These are phyloP conservation scores for Candida mattraensis DNA, from an alignment of 805 yeast genomes.

Conservation along the genomic window DNA sequence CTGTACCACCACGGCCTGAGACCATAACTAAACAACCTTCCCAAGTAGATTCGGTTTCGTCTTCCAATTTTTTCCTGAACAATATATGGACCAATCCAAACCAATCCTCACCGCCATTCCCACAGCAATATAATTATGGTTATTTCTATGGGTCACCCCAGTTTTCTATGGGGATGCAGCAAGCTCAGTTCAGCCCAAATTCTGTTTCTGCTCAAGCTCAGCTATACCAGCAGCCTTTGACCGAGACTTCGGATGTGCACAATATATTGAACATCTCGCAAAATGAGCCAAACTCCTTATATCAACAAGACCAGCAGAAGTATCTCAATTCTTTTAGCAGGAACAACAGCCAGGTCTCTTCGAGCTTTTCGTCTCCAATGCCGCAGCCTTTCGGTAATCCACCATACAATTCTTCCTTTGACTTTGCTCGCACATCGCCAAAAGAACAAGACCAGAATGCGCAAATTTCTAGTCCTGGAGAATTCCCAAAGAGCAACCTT, in stretches of 20 bases:
- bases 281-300: slow-evolving; percentile 1
- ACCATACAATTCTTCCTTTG: too few relatives aligned
- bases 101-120: slow-evolving; percentile 1
- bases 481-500: slow-evolving; percentile 1
- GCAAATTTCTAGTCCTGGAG: not conserved
- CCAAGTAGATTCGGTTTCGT: too few relatives aligned
- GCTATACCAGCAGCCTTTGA: not conserved
- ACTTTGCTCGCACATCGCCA: too few relatives aligned
- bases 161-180: too few relatives aligned
- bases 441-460: too few relatives aligned
- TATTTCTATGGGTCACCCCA: too few relatives aligned
- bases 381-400: too few relatives aligned
- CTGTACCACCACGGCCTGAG: too few relatives aligned
- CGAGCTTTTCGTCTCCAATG: not conserved
- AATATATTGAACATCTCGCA: too few relatives aligned
- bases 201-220: slow-evolving; percentile 1
- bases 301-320: slow-evolving; percentile 5
- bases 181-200: too few relatives aligned
- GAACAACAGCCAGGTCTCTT: slow-evolving; percentile 1
- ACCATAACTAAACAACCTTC: too few relatives aligned
- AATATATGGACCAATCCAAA: slow-evolving; percentile 2
- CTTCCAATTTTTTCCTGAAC: slow-evolving; percentile 8
- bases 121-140: slow-evolving; percentile 2
- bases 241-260: too few relatives aligned
- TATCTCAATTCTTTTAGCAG: slow-evolving; percentile 4